Conservation (phyloP, 331 rosid species). For the Prunus yedoensis region DNA sequence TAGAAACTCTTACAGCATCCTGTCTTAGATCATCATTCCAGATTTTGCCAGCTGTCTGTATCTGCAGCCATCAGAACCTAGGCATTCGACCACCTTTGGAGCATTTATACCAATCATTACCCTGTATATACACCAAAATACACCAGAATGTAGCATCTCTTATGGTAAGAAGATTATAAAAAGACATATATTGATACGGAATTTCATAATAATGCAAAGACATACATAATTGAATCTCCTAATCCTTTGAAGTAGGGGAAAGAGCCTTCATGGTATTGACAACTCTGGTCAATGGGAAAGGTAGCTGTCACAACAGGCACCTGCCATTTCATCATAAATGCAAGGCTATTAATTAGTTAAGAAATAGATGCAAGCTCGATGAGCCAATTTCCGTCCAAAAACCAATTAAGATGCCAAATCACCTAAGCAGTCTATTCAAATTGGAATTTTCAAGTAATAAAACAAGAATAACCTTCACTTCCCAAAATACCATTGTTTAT, state of each 20-base stretch:
- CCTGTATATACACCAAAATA: slow-evolving; percentile 46
- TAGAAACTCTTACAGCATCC: slow-evolving; percentile 73
- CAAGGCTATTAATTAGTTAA: not conserved
- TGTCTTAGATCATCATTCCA: slow-evolving; percentile 95
- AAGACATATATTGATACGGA: not conserved
- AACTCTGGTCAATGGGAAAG: slow-evolving; percentile 70
- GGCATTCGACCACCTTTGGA: slow-evolving; percentile 93
- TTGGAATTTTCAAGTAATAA: not conserved
- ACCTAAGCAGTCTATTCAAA: not conserved
- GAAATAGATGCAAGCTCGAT: not conserved
- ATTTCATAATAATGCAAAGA: slow-evolving; percentile 16
- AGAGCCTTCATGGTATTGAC: slow-evolving; percentile 79
- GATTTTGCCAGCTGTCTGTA: slow-evolving; percentile 96
- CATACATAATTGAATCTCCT: slow-evolving; percentile 71
- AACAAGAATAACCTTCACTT: not conserved
- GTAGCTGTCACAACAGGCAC: slow-evolving; percentile 96
- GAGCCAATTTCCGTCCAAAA: not conserved
- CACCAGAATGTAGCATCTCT: slow-evolving; percentile 19
- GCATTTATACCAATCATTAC: slow-evolving; percentile 95
- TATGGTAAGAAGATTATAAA: not conserved
- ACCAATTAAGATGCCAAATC: not conserved
- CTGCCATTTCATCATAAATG: slow-evolving; percentile 42
- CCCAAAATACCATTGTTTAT: not conserved
- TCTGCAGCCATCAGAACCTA: slow-evolving; percentile 83
- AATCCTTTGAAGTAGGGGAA: slow-evolving; percentile 91